Evolutionary conservation across 2,329 filamentous ascomycete species (phyloP).

Genomic region (Botryotinia globosa): DNA sequence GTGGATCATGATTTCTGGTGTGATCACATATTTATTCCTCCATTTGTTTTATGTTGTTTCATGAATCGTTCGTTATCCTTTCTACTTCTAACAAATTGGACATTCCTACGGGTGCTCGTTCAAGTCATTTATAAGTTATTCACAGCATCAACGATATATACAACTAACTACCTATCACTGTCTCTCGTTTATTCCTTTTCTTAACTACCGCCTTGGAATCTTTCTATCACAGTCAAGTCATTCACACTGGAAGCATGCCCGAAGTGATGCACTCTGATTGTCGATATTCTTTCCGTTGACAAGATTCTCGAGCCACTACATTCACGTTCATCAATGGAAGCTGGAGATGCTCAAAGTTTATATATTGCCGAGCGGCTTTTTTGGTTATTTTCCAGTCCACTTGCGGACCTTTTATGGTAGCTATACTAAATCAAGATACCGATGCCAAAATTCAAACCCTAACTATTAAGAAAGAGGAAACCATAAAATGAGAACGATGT

Average conservation of each 20-base stretch:
- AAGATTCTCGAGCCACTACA: background rate
- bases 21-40: background rate
- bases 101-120: background rate
- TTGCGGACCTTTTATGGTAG: constrained; percentile 17
- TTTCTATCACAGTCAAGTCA: background rate
- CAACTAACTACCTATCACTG: background rate
- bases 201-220: background rate
- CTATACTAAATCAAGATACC: constrained; percentile 23
- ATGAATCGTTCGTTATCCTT: background rate
- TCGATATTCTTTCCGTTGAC: background rate
- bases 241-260: background rate
- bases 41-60: background rate
- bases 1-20: background rate
- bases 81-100: background rate
- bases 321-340: background rate
- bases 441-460: constrained; percentile 17
- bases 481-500: background rate
- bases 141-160: background rate
- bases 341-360: background rate
- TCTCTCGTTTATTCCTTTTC: background rate
- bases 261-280: background rate
- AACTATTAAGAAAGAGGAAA: background rate
- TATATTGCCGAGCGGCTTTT: constrained; percentile 28
- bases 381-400: constrained; percentile 26
- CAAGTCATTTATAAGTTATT: background rate